Percentiles rank a stretch among this genome's conserved stretches.
phyloP scores from a whole-genome alignment of 495 filamentous ascomycete genomes.

The Lindgomyces ingoldianus region DNA sequence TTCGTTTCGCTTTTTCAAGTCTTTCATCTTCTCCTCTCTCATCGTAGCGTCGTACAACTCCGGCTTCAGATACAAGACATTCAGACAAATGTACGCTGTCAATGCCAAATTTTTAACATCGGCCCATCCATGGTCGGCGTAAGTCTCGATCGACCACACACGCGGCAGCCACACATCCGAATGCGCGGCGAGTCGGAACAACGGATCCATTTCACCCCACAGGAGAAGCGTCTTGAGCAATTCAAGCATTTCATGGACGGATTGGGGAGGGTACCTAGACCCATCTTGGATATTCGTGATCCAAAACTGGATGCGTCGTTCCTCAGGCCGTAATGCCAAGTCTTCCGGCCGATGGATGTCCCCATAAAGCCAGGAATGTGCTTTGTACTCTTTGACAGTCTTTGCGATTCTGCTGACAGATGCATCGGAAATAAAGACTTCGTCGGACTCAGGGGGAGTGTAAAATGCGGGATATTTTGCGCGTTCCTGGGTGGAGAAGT shows the following conservation, averaged over 20 bases:
- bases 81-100: constrained; percentile 15
- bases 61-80: constrained; percentile 8
- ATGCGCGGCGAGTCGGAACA: constrained; percentile 12
- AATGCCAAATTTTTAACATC: constrained; percentile 9
- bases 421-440: constrained; percentile 8
- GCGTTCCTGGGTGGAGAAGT: constrained; percentile 11
- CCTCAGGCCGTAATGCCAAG: background rate
- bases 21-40: background rate
- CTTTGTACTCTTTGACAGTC: constrained; percentile 1
- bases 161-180: background rate
- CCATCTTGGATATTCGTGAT: background rate
- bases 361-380: background rate
- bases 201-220: constrained; percentile 15
- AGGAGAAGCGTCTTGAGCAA: constrained; percentile 4
- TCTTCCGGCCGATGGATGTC: background rate
- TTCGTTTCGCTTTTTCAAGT: background rate
- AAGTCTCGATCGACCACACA: background rate
- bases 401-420: background rate
- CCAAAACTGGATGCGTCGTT: constrained; percentile 1
- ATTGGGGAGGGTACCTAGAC: background rate
- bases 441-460: constrained; percentile 2
- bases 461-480: constrained; percentile 3
- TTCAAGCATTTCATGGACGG: background rate
- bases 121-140: background rate
- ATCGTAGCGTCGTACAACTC: background rate